Evolutionary conservation across 148 eudicot genomes (phyloP).

Genomic region (Camellia japonica): DNA sequence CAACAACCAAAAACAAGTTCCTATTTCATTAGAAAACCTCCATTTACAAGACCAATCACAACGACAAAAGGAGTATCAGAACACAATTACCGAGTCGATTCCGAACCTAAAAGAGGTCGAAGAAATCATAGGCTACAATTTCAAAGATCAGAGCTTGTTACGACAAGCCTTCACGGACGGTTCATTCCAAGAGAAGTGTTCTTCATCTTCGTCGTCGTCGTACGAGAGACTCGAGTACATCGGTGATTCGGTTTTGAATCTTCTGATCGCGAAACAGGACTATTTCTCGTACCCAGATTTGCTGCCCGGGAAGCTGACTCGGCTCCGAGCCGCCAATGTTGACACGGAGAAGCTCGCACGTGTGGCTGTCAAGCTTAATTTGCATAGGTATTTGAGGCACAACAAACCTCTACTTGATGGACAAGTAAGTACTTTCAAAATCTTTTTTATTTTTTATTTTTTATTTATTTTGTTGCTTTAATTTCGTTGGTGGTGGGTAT

Average conservation of each 20-base stretch:
- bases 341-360: constrained; percentile 56
- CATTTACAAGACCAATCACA: too few relatives aligned
- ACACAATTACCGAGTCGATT: not conserved
- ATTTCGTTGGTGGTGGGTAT: too few relatives aligned
- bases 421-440: constrained; percentile 24
- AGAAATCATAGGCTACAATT: constrained; percentile 32
- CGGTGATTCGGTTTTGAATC: constrained; percentile 49
- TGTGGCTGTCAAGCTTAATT: constrained; percentile 33
- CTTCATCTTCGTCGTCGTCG: not conserved
- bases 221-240: constrained; percentile 49
- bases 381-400: constrained; percentile 38
- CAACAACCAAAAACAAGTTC: too few relatives aligned
- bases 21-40: too few relatives aligned
- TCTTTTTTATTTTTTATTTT: too few relatives aligned
- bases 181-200: constrained; percentile 19
- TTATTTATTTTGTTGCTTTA: too few relatives aligned
- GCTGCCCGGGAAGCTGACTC: constrained; percentile 36
- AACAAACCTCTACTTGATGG: constrained; percentile 23
- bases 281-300: constrained; percentile 33
- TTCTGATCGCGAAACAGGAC: constrained; percentile 31
- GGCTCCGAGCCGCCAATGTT: constrained; percentile 48
- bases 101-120: constrained; percentile 16
- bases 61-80: not conserved
- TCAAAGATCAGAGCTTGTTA: constrained; percentile 28
- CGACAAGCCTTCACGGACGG: constrained; percentile 45